Evolutionary conservation across 2,329 filamentous ascomycete genomes (phyloP).

Genomic region (Cyphellophora europaea): DNA sequence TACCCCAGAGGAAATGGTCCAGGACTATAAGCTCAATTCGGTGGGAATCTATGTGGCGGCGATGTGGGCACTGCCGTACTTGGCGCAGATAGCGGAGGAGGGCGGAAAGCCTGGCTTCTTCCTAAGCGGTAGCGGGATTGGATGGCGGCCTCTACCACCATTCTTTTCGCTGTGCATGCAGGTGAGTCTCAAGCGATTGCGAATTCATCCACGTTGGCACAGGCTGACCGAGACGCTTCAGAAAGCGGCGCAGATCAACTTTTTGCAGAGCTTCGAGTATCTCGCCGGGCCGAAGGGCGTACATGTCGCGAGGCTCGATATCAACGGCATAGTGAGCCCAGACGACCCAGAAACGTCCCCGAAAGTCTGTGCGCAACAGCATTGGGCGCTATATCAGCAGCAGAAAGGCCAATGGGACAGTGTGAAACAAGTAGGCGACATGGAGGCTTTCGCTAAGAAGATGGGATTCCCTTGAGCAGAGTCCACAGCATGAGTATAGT

Average conservation of each 20-base stretch:
- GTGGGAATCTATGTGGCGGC: constrained; percentile 9
- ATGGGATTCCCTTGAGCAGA: constrained; percentile 1
- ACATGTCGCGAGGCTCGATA: constrained; percentile 17
- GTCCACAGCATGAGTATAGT: not conserved
- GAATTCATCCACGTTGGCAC: too few relatives aligned
- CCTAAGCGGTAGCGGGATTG: constrained; percentile 8
- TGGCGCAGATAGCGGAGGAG: constrained; percentile 4
- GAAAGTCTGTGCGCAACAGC: constrained; percentile 11
- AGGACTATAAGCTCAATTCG: constrained; percentile 9
- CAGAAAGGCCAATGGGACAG: constrained; percentile 11
- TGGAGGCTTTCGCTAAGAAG: constrained; percentile 6
- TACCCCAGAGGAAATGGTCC: constrained; percentile 6
- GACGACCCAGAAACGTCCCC: constrained; percentile 13
- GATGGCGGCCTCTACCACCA: constrained; percentile 6
- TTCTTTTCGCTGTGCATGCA: constrained; percentile 9
- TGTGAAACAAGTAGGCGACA: constrained; percentile 12
- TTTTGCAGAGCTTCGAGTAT: constrained; percentile 8
- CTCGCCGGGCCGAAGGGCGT: constrained; percentile 14
- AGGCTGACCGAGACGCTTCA: too few relatives aligned
- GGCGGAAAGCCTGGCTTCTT: constrained; percentile 8
- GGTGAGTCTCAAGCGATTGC: too few relatives aligned
- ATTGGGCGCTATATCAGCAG: constrained; percentile 17
- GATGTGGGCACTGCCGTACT: constrained; percentile 10
- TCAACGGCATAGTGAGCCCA: constrained; percentile 13
- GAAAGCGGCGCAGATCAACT: constrained; percentile 11